Conservation (phyloP, 73 alveolate species). For the Paramecium tetraurelia region DNA sequence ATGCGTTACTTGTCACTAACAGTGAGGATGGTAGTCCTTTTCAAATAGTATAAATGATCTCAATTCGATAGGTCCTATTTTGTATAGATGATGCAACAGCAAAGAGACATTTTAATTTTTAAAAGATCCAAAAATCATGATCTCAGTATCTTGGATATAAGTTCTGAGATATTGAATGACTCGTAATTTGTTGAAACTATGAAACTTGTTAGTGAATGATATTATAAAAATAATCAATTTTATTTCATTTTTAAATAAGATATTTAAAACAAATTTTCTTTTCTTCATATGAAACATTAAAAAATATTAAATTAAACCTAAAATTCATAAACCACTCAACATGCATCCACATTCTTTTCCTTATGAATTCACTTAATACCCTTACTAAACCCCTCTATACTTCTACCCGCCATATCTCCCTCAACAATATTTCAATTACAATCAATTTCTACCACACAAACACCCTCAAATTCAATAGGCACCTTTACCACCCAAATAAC, state of each 20-base stretch:
- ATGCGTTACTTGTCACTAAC: conserved; percentile 12
- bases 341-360: not conserved
- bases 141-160: conserved; percentile 18
- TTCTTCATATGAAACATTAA: not conserved
- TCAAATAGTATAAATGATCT: not conserved
- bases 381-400: not conserved
- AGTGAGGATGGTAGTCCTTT: not conserved
- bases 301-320: not conserved
- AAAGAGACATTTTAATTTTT: conserved; percentile 14
- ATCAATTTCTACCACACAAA: not conserved
- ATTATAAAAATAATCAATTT: not conserved
- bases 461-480: not conserved
- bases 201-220: conserved; percentile 21
- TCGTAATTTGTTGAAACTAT: conserved; percentile 28
- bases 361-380: not conserved
- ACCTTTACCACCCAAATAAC: not conserved
- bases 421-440: not conserved
- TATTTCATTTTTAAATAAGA: not conserved
- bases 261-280: not conserved
- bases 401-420: not conserved
- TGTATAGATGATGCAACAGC: not conserved
- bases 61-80: not conserved
- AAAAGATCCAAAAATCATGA: conserved; percentile 20
- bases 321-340: not conserved
- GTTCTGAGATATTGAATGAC: conserved; percentile 7